Evolutionary conservation across 345 rosid genomes (phyloP), one percentile per base, ranked within the genome.

Genomic region (Eucalyptus dawsonii): DNA sequence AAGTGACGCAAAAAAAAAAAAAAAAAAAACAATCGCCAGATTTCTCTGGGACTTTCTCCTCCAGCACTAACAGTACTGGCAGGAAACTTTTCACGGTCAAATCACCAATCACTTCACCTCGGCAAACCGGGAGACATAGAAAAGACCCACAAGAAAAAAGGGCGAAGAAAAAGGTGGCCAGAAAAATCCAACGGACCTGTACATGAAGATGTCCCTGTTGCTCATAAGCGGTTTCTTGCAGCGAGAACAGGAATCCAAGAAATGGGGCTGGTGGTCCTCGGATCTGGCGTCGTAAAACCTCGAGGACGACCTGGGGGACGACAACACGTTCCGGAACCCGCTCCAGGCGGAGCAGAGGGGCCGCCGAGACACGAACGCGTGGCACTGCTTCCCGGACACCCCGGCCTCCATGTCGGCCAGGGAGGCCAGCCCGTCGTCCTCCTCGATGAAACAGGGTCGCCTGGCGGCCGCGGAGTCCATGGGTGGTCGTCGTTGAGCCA

Each of bases 141-240:
- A 40, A 21, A 21, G 42, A 11, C 14, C 44, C 14, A 21, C 24
- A 40, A 40, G 5, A 1, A 44, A 24, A 22, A 40, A 40, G 47
- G 7, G 14, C 24, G 47, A 37, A 11, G 2, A 40, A 37, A 37
- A 21, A 40, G 47, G 22, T 6, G 2, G 13, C 22, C 4, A 16
- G 42, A 4, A 40, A 40, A 21, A 19, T 53, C 31, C 51, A 6
- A 29, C 93, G 49, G 44, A 96, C 98, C 97, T 95, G 92, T 96
- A 96, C 98, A 95, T 96, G 86, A 89, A 96, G 94, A 96, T 96
- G 93, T 96, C 98, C 88, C 91, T 93, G 95, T 95, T 94, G 87
- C 89, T 92, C 54, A 96, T 95, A 14, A 96, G 94, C 5, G 93
- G 95, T 62, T 95, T 96, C 93, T 94, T 95, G 92, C 98, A 96